Base-by-base conservation (phyloP, 768 basidiomycete species). In the Tricholoma saponaceum region DNA sequence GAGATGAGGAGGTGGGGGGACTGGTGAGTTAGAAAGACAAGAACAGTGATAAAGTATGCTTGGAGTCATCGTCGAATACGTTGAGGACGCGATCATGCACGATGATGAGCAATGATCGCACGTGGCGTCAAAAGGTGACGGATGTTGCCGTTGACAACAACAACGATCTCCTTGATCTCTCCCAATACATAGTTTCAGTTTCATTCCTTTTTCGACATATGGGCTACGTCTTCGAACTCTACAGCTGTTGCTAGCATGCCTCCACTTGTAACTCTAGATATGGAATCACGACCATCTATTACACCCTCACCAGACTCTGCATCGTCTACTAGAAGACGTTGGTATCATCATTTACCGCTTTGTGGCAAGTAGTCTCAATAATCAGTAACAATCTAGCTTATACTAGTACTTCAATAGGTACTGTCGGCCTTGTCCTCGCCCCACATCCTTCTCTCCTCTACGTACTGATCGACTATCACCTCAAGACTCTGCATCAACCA, bases 381-480 rank as follows among this genome's bases (percentile, higher is more conserved):
- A 14, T 22, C 10, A 7, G 18, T n/a, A 12, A 20, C 46, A 20
- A n/a, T 26, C 25, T 35, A 18, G 20, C n/a, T 43, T 30, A 35
- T 60, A n/a, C n/a, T n/a, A 30, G n/a, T 12, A 28, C 55, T 13
- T 28, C 23, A 56, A 13, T 54, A 74, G 75, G 66, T 30, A 74
- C 82, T 14, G 64, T 91, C 25, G 52, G 78, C 22, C 69, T 90
- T 39, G 81, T 92, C 52, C 67, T 91, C 4, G 79, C 82, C 7
- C 90, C 90, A 8, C 91, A 91, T 35, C 89, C 89, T 1, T 91
- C 90, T 5, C 72, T 86, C 64, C 72, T 92, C 13, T 79, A 82
- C 57, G 73, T 91, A 49, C 81, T 92, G 30, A 76, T 86, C 57
- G 79, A 84, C 60, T 86, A 87, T 65, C 83, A 92, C 66, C 76